Conservation (phyloP, 805 yeast species). For the Ogataea paradorogensis region DNA sequence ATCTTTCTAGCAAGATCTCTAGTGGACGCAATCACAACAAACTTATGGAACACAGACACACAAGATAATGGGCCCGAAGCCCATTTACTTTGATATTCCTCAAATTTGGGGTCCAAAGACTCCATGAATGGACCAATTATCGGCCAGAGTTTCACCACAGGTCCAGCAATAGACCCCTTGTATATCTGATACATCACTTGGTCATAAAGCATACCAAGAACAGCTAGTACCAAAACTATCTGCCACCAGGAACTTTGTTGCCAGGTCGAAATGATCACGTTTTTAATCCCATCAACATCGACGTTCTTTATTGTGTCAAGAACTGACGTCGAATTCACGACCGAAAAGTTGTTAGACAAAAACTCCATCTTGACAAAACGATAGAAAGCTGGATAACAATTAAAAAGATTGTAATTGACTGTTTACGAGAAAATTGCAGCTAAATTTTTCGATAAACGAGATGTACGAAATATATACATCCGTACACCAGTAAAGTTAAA, state of each 20-base stretch:
- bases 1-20: conserved; percentile 88
- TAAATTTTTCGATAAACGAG: conserved; percentile 10
- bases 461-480: conserved; percentile 4
- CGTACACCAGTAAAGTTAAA: conserved; percentile 1
- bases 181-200: conserved; percentile 73
- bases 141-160: conserved; percentile 85
- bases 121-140: conserved; percentile 95
- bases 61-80: conserved; percentile 90
- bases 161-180: conserved; percentile 92
- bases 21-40: conserved; percentile 88
- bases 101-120: conserved; percentile 92
- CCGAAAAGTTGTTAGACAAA: conserved; percentile 11
- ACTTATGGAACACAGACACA: conserved; percentile 97
- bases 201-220: conserved; percentile 57
- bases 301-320: conserved; percentile 7
- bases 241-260: conserved; percentile 50
- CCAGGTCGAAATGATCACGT: conserved; percentile 13
- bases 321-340: conserved; percentile 7
- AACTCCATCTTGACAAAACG: conserved; percentile 19
- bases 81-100: conserved; percentile 92
- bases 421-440: conserved; percentile 9
- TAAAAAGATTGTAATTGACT: conserved; percentile 4
- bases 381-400: conserved; percentile 2
- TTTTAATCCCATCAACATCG: conserved; percentile 6
- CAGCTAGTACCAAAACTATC: conserved; percentile 43